These are phyloP conservation scores for Xylariaceae sp. DNA, from an alignment of 2,329 filamentous ascomycete species.

Conservation along the genomic window DNA sequence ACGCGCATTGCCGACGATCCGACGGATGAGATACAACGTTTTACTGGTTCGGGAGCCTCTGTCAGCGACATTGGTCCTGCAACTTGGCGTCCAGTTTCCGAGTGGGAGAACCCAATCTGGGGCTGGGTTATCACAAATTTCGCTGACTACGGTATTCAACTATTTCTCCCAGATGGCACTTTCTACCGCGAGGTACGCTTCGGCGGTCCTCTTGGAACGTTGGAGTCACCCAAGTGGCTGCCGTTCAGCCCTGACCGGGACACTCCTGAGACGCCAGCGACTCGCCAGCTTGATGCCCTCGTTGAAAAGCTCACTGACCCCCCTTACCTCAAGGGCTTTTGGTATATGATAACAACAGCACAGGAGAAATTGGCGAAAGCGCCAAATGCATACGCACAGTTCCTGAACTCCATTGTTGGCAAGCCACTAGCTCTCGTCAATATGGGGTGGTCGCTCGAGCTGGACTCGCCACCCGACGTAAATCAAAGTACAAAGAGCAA, in stretches of 20 bases:
- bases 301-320: slow-evolving; percentile 23
- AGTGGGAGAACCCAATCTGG: slow-evolving; percentile 42
- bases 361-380: slow-evolving; percentile 27
- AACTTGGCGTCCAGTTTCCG: slow-evolving; percentile 24
- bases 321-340: slow-evolving; percentile 33
- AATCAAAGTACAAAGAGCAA: slow-evolving; percentile 24
- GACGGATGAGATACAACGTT: not conserved
- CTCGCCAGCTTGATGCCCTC: slow-evolving; percentile 32
- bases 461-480: slow-evolving; percentile 22
- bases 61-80: not conserved
- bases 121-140: slow-evolving; percentile 43
- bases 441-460: slow-evolving; percentile 38
- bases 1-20: not conserved
- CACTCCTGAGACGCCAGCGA: slow-evolving; percentile 1
- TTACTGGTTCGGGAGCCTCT: not conserved
- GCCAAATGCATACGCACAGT: slow-evolving; percentile 37
- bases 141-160: slow-evolving; percentile 39
- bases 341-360: slow-evolving; percentile 36
- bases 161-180: slow-evolving; percentile 39
- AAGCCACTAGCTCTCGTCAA: slow-evolving; percentile 42
- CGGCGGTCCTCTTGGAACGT: slow-evolving; percentile 30
- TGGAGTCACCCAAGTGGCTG: slow-evolving; percentile 31
- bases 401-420: slow-evolving; percentile 36
- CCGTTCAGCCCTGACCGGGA: slow-evolving; percentile 30
- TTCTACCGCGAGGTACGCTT: slow-evolving; percentile 42